Evolutionary conservation across 306 rosid genomes (phyloP), one percentile per base, ranked within the genome.

Genomic region (Psophocarpus tetragonolobus): DNA sequence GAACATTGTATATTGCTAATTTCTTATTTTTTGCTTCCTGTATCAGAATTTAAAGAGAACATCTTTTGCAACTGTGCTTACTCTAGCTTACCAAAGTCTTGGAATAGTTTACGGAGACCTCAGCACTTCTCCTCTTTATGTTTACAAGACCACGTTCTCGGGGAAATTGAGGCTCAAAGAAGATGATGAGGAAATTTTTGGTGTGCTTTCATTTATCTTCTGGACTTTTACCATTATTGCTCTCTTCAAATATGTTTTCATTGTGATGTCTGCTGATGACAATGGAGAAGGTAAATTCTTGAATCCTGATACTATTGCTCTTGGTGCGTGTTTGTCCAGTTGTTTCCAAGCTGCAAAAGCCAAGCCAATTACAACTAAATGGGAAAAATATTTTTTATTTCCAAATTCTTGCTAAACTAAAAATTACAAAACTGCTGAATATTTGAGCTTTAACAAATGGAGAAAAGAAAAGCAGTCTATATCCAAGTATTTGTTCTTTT

Each of bases 101-200:
- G 97, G 97, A 75, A 91, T 92, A 24, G 96, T 92, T 27, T 92
- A 92, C 75, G 97, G 97, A 5, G 97, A 92, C 82, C 90, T 92
- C 56, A 87, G 97, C 42, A 92, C 90, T 68, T 92, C 96, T 64
- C 96, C 97, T 58, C 91, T 92, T 4, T 92, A 90, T 85, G 97
- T 92, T 73, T 92, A 92, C 87, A 90, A 88, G 76, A 90, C 92
- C 74, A 84, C 93, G 39, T 90, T 92, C 83, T 89, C 96, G 17
- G 93, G 96, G 68, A 92, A 89, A 81, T 71, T 92, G 73, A 88
- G 87, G 30, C 88, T 88, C 67, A 84, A 87, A 66, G 91, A 90
- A 84, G 83, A 88, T 13, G 97, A 90, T 65, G 92, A 92, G 42
- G 97, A 88, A 74, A 88, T 92, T 75, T 83, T 82, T 29, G 96